Evolutionary conservation across 345 rosid species (phyloP), one percentile per base, ranked within the genome.

Genomic region (Hirschfeldia incana): DNA sequence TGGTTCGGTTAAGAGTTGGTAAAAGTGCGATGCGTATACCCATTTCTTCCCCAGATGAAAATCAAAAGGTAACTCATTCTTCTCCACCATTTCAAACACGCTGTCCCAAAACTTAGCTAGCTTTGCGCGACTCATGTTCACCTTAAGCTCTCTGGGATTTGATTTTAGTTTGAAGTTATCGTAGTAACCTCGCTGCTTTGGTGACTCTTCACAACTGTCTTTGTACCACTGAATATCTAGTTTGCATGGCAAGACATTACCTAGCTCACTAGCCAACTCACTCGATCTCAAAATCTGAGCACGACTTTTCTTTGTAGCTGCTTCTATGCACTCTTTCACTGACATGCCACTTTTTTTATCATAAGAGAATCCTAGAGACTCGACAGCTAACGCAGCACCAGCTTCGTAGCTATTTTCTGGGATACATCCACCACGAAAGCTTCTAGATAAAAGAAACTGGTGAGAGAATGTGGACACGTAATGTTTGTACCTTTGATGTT

Each of bases 1-100:
- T 69, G 93, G 98, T 79, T 95, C 91, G 0, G 85, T 85, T 4
- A 91, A 87, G 44, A 95, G 94, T 80, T 79, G 85, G 9, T 95
- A 95, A 74, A 74, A 86, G 8, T 88, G 88, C 0, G 96, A 78
- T n/a, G 86, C 82, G 36, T 89, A 76, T 1, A 90, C 85, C 96
- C 97, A 95, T 71, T 93, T 91, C 0, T 5, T 74, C 16, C 86
- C 72, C n/a, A 36, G 37, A 63, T 81, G 83, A 63, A 93, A 90
- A 82, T 95, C 93, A 49, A 70, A 85, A 39, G 97, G 98, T 6
- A 93, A 88, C 53, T 83, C 75, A 62, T 91, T 90, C 55, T 65
- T 90, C 51, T 89, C 92, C 33, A 83, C 13, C 97, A 89, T 91
- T 15, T 32, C 7, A 21, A 94, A 63, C 1, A 95, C 89, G 0